Evolutionary conservation across 1,284 basidiomycete genomes (phyloP), one percentile per base, ranked within the genome.

Genomic region (Calocybe gambosa): DNA sequence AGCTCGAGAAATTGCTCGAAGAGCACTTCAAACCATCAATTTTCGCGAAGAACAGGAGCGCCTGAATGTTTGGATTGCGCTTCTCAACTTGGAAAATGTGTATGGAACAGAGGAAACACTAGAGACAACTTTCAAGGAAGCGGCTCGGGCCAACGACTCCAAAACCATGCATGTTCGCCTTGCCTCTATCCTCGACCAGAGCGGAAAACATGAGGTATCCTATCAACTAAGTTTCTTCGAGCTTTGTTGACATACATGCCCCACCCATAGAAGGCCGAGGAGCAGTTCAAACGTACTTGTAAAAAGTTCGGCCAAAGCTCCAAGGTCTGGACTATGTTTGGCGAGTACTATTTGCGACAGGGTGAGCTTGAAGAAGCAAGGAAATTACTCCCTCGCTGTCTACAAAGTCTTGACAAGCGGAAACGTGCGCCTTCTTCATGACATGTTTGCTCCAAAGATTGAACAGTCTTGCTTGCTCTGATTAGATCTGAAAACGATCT

Each of bases 31-130:
- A 58, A 85, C 85, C 12, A 99, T 99, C 69, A 87, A 80, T 61
- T 98, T 94, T 72, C 80, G 96, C 45, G 96, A 99, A 66, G 96
- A 99, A 67, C 85, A 85, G 54, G 97, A 99, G 67, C 93, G 89
- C 63, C 69, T 98, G 58, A 99, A 99, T 61, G 85, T 99, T 19
- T 99, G 96, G 96, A 90, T 96, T 62, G 95, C 95, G 2, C 68
- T 97, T 43, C 78, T 99, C 52, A 99, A 99, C 61, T 65, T 99
- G 58, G 96, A 99, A 71, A 94, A 96, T 60, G 74, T 85, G 4
- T 98, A 95, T 62, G 96, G 97, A 2, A 89, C 85, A 9, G 83
- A 89, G 29, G 82, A 92, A 55, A 79, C 78, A 1, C 65, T 92
- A 33, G 91, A 94, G 39, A 62, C 71, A 26, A 74, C 82, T 0